Evolutionary conservation across 2,329 filamentous ascomycete species (phyloP), one percentile per base, ranked within the genome.

Genomic region (Bipolaris victoriae): DNA sequence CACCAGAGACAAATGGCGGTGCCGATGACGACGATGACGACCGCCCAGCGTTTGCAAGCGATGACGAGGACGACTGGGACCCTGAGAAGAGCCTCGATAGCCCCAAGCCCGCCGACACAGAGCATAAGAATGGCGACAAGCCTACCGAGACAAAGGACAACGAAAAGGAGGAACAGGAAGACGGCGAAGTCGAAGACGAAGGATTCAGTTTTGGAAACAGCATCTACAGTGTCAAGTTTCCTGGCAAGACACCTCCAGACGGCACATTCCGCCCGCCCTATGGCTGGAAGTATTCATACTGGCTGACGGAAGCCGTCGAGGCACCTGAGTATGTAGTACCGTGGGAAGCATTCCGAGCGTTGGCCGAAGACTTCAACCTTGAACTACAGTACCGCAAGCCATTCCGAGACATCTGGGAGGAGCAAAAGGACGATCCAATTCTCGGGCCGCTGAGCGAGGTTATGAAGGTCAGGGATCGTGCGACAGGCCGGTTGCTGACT

Each of bases 201-300:
- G 72, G 69, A n/a, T 73, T 90, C 4, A 87, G 92, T 74, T 99
- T 93, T 90, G 94, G 95, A 55, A 99, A 99, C 75, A 87, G 86
- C 61, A 92, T 98, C 73, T 99, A 98, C 77, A 87, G 88, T 18
- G 92, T 99, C 50, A 88, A 90, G 47, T 98, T 99, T 71, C 91
- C 92, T 0, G 89, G 89, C 20, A 84, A 89, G 71, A 92, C 91
- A 0, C 92, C 93, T 4, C 83, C 87, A 18, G 92, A 97, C 73
- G 95, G 95, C 51, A 84, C 95, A 31, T 99, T 99, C 80, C 88
- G 95, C 5, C 95, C 95, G 5, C 92, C 95, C 0, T 98, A 92
- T 73, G 95, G 94, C 48, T 98, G 95, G 93, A 97, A 95, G 77
- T 99, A 99, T 80, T 96, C 88, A 72, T 99, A 97, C 81, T 96